phyloP scores from a whole-genome alignment of 768 basidiomycete species.

The Naganishia randhawae region DNA sequence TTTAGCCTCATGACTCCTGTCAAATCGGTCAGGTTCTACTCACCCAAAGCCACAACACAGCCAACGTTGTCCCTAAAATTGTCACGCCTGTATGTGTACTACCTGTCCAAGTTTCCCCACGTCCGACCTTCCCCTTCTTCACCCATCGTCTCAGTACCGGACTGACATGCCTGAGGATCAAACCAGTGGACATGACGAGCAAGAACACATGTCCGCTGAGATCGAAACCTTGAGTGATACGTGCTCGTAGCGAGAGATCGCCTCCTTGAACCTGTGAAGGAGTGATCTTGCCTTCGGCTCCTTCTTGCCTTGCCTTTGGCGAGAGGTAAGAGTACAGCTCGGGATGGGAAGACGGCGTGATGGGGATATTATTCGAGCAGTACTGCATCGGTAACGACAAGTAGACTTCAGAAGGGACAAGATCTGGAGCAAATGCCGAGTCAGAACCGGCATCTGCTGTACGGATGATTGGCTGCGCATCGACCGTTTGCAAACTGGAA shows the following conservation, averaged over 20 bases:
- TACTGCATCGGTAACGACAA: constrained; percentile 18
- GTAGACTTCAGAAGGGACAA: constrained; percentile 21
- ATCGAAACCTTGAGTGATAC: constrained; percentile 78
- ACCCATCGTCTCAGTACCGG: constrained; percentile 40
- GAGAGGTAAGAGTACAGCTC: constrained; percentile 56
- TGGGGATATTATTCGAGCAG: constrained; percentile 56
- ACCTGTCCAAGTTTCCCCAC: neutral
- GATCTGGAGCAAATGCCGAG: neutral
- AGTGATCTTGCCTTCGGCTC: constrained; percentile 33
- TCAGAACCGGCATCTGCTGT: constrained; percentile 1
- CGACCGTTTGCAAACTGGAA: constrained; percentile 56
- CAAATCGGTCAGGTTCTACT: constrained; percentile 38
- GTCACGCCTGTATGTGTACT: constrained; percentile 13
- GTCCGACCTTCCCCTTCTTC: constrained; percentile 16
- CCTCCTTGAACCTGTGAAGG: constrained; percentile 1
- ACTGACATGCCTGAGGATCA: constrained; percentile 71
- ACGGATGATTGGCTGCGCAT: constrained; percentile 23
- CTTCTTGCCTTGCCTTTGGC: constrained; percentile 54
- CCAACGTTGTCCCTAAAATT: constrained; percentile 46
- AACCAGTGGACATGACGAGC: constrained; percentile 70
- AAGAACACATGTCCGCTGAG: constrained; percentile 92
- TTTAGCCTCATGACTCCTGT: too few relatives aligned
- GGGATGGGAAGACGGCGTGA: constrained; percentile 65
- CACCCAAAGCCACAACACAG: constrained; percentile 61
- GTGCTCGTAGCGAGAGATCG: constrained; percentile 52